Evolutionary conservation across 1,284 basidiomycete species (phyloP), one percentile per base, ranked within the genome.

Genomic region (Sporisorium reilianum): DNA sequence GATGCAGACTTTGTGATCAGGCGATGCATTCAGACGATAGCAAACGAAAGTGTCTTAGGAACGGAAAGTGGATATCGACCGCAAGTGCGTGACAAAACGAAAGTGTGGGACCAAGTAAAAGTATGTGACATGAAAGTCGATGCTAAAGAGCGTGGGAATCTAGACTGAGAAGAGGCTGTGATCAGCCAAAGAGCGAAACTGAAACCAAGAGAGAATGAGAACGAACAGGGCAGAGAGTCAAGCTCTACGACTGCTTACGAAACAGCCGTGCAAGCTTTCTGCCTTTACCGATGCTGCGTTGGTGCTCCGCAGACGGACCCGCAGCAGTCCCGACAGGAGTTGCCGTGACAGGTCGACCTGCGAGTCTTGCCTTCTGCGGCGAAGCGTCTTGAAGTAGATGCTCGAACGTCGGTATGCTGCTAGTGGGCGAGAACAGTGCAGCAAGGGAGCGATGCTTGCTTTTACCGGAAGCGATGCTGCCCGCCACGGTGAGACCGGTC

Each of bases 371-470:
- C 48, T 32, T 56, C 20, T n/a, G 20, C 5, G 49, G 57, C 25
- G 53, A 56, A 7, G 38, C 8, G 1, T 66, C 56, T 18, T 30
- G 22, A 9, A 54, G n/a, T 25, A 59, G 44, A 18, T 56, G 34
- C 10, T 55, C 61, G 44, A 59, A 26, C 6, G 61, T 22, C 0
- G 46, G 42, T 16, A 20, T 18, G 12, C 20, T 25, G 18, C 44
- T 26, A n/a, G 4, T 25, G 5, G 61, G 54, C 3, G 56, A 55
- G 20, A 73, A 73, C 2, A 67, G 55, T 3, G 64, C 36, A 1
- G 70, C 70, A 0, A 73, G 50, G 16, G 60, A 64, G 0, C 68
- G 50, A n/a, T 40, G 59, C 32, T 58, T 69, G n/a, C 36, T 48
- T 28, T 40, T 48, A 0, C 42, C 34, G 9, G 44, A 46, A 20